These are phyloP conservation scores for Puccinia sorghi DNA, from an alignment of 1,284 basidiomycete genomes.

Conservation along the genomic window DNA sequence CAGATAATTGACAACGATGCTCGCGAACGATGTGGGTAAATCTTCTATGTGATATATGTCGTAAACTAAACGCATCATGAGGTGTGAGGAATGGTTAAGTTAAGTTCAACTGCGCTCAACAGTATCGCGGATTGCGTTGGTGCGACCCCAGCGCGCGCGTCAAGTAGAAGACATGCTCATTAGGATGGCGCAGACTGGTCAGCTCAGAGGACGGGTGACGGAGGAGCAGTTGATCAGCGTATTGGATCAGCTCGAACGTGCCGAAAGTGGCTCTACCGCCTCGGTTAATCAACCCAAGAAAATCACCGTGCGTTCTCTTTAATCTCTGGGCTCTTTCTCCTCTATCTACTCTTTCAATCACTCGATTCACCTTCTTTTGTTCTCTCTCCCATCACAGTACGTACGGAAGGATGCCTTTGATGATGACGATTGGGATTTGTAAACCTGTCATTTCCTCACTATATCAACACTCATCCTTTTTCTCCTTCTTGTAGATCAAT, in stretches of 20 bases:
- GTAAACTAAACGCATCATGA: too few species aligned
- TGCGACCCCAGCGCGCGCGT: constrained; percentile 80
- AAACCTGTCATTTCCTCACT: not conserved
- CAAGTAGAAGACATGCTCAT: constrained; percentile 83
- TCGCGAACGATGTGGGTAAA: constrained; percentile 47
- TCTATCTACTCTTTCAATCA: not conserved
- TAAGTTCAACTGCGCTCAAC: constrained; percentile 40
- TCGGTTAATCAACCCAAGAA: constrained; percentile 29
- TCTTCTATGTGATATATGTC: constrained; percentile 2
- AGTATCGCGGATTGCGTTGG: constrained; percentile 89
- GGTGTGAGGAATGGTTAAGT: constrained; percentile 16
- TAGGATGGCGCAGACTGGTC: constrained; percentile 89
- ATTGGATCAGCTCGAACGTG: constrained; percentile 76
- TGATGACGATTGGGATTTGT: constrained; percentile 49
- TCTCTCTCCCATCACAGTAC: constrained; percentile 21
- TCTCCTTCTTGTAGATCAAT: constrained; percentile 4
- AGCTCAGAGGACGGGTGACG: constrained; percentile 77
- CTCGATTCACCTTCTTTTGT: not conserved
- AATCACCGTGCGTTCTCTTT: constrained; percentile 44
- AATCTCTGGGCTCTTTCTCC: not conserved
- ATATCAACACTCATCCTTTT: not conserved
- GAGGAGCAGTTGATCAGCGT: constrained; percentile 88
- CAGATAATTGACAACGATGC: constrained; percentile 46
- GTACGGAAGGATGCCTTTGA: constrained; percentile 47
- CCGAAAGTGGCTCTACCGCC: constrained; percentile 19